These are phyloP conservation scores for Salix brachista DNA, from an alignment of 345 rosid species.

Conservation along the genomic window DNA sequence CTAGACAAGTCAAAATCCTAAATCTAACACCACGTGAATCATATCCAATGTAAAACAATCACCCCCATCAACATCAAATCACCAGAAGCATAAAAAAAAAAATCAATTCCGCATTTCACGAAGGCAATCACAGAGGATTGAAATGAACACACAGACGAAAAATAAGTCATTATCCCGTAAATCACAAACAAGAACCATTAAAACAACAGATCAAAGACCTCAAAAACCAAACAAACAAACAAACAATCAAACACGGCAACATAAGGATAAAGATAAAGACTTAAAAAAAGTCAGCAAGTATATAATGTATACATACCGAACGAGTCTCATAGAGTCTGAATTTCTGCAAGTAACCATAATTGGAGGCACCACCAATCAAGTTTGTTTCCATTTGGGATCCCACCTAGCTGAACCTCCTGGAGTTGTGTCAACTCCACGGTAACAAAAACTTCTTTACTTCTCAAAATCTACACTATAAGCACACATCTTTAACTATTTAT, in stretches of 20 bases:
- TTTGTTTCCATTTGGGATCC: slow-evolving; percentile 12
- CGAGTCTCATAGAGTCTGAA: slow-evolving; percentile 83
- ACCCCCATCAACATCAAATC: not conserved
- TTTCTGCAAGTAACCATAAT: slow-evolving; percentile 56
- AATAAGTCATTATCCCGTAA: not conserved
- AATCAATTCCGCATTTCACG: not conserved
- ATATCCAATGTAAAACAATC: not conserved
- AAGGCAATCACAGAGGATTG: not conserved
- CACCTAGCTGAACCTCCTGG: not conserved
- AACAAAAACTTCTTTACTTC: not conserved
- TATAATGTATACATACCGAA: slow-evolving; percentile 44
- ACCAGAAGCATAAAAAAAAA: not conserved
- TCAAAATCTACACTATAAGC: slow-evolving; percentile 11
- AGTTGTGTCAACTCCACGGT: slow-evolving; percentile 19
- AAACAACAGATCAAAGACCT: not conserved
- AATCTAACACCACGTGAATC: not conserved
- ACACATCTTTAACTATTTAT: not conserved
- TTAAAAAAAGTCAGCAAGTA: not conserved
- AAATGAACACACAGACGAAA: not conserved
- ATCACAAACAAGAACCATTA: not conserved
- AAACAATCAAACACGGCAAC: not conserved
- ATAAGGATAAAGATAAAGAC: not conserved
- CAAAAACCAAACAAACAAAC: not conserved
- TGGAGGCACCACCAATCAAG: slow-evolving; percentile 24
- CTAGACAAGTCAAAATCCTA: not conserved